Evolutionary conservation across 805 yeast species (phyloP), one percentile per base, ranked within the genome.

Genomic region (Scheffersomyces spartinae): DNA sequence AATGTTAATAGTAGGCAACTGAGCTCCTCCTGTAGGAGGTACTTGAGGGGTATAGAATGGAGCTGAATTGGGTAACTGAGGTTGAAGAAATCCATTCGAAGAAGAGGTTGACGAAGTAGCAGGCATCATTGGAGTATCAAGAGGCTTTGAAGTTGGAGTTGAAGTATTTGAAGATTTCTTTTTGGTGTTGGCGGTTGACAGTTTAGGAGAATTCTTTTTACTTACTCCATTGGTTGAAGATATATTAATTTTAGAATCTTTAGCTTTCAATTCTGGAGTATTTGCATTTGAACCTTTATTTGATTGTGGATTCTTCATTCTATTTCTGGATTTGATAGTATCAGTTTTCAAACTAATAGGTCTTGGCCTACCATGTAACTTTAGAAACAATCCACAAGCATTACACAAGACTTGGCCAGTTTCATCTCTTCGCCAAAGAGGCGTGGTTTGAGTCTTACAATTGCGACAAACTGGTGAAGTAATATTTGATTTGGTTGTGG

Each of bases 351-450:
- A 61, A 13, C 85, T 74, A 28, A 85, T 85, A 5, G 97, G 96
- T 42, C 97, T 66, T 19, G 95, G 83, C 27, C 94, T 70, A 13
- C 95, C 95, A 46, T 86, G 97, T 21, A 86, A 65, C 53, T 86
- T 86, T 32, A 85, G 55, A 43, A 84, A 84, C 25, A 84, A 60
- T 0, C 95, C 95, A 58, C 95, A 84, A 7, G 97, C 97, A 55
- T 86, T 86, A 51, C 97, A 86, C 24, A 86, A 64, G 17, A 86
- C 94, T 40, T 59, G 65, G 10, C 56, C 56, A 76, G 78, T 9
- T 94, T 94, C 7, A 81, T 71, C 43, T 85, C 95, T 52, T 86
- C 95, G 35, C 96, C 96, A 86, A 15, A 86, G 59, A 1, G 97
- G 96, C 2, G 97, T 86, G 2, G 91, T 86, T 31, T 84, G 80